Conservation (phyloP, 176 grass and related monocot genomes). For the Elymus sibiricus region DNA sequence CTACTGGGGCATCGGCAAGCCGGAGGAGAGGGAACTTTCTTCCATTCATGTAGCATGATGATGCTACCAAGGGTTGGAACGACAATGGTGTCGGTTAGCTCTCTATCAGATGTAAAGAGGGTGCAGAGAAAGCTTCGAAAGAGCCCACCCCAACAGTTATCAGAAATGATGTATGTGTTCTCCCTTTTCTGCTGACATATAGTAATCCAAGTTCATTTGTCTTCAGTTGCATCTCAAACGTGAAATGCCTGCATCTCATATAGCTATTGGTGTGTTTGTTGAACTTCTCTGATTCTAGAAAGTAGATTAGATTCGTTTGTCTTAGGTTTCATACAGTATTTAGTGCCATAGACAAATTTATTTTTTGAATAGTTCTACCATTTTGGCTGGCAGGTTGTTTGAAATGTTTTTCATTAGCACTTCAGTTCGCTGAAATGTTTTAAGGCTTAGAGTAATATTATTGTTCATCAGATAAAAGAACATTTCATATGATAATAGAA, state of each 20-base stretch:
- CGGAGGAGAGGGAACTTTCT: constrained; percentile 60
- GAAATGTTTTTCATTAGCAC: too few relatives aligned
- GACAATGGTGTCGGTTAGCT: constrained; percentile 89
- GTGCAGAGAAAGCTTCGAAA: constrained; percentile 70
- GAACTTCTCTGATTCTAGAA: background rate
- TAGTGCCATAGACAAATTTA: background rate
- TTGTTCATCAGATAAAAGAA: too few relatives aligned
- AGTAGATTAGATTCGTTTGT: background rate
- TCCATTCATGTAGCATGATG: constrained; percentile 56
- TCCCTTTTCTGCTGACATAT: constrained; percentile 30
- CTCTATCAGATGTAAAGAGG: constrained; percentile 84
- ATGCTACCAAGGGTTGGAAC: constrained; percentile 81
- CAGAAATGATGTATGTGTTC: constrained; percentile 80
- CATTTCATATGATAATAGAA: too few relatives aligned
- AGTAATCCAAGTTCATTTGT: too few relatives aligned
- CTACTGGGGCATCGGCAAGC: constrained; percentile 71
- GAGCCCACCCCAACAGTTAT: constrained; percentile 84
- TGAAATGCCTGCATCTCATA: background rate
- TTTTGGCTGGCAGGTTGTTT: background rate
- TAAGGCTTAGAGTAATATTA: too few relatives aligned
- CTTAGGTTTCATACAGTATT: background rate
- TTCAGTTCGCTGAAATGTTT: too few relatives aligned
- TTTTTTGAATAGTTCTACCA: background rate
- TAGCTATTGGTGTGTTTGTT: background rate
- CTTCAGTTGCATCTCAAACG: background rate